These are phyloP conservation scores for Leccinum pachyderme DNA, from an alignment of 1,284 basidiomycete species.

Conservation along the genomic window DNA sequence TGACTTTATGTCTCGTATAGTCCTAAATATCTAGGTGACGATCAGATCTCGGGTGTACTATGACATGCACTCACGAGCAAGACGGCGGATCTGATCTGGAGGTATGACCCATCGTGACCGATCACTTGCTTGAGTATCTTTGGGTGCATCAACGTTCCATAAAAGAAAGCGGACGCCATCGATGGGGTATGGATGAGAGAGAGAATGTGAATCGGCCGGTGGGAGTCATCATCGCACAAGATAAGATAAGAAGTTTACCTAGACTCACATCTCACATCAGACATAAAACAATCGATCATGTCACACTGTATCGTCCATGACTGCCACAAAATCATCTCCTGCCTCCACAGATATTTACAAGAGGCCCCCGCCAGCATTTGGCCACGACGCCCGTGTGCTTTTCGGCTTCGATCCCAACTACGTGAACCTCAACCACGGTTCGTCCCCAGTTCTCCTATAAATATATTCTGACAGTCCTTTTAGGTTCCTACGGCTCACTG, in stretches of 20 bases:
- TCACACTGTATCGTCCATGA: conserved; percentile 13
- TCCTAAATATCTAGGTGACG: conserved; percentile 42
- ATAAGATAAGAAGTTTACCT: not conserved
- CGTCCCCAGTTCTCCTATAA: conserved; percentile 9
- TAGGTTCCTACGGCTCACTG: conserved; percentile 70
- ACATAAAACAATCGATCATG: not conserved
- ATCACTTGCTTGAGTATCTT: conserved; percentile 66
- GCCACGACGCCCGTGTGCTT: conserved; percentile 47
- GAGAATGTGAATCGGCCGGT: not conserved
- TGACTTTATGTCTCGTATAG: conserved; percentile 72
- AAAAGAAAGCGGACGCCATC: conserved; percentile 70
- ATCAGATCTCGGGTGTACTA: not conserved
- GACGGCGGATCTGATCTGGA: conserved; percentile 57
- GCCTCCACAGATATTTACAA: conserved; percentile 21
- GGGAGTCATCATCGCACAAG: not conserved
- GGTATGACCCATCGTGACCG: conserved; percentile 51
- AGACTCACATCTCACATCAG: not conserved
- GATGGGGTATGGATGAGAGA: conserved; percentile 1
- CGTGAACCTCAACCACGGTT: conserved; percentile 67
- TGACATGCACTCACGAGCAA: conserved; percentile 39
- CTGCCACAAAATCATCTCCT: conserved; percentile 1
- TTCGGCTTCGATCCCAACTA: conserved; percentile 56
- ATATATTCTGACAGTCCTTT: not conserved
- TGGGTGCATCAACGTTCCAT: conserved; percentile 80
- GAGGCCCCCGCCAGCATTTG: conserved; percentile 45